Percentiles rank a stretch among this genome's conserved stretches.
These are phyloP conservation scores for Phytophthora hibernalis DNA, from an alignment of 352 stramenopile genomes.

Conservation along the genomic window DNA sequence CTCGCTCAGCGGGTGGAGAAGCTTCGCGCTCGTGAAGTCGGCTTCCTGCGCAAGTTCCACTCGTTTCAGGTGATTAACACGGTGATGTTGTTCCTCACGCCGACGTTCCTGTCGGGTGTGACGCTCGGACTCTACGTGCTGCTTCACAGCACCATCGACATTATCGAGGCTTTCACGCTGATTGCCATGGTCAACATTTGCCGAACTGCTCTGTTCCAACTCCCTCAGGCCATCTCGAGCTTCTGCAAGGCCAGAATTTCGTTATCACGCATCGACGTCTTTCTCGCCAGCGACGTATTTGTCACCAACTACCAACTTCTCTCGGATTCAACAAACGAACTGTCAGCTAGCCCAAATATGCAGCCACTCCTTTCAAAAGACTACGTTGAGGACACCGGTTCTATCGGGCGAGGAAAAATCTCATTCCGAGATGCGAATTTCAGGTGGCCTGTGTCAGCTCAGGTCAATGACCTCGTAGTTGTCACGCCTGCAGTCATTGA, in stretches of 20 bases:
- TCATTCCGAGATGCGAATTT: background rate
- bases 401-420: background rate
- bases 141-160: constrained; percentile 28
- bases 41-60: constrained; percentile 45
- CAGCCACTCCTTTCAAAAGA: background rate
- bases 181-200: constrained; percentile 43
- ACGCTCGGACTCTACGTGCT: constrained; percentile 36
- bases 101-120: constrained; percentile 30
- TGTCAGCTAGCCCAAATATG: background rate
- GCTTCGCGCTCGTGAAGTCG: constrained; percentile 52
- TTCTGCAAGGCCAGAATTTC: constrained; percentile 37
- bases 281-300: constrained; percentile 27
- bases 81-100: constrained; percentile 45
- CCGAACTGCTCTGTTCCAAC: constrained; percentile 27
- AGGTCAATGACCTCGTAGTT: background rate
- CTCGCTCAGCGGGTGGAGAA: constrained; percentile 40
- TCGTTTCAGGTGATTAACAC: constrained; percentile 47
- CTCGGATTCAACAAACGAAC: background rate
- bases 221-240: constrained; percentile 22
- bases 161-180: constrained; percentile 39
- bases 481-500: background rate
- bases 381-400: background rate
- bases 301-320: background rate
- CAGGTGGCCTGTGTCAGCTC: background rate
- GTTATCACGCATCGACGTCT: constrained; percentile 30